Base-by-base conservation (phyloP, 805 yeast species). In the Diddensiella transvaalensis region DNA sequence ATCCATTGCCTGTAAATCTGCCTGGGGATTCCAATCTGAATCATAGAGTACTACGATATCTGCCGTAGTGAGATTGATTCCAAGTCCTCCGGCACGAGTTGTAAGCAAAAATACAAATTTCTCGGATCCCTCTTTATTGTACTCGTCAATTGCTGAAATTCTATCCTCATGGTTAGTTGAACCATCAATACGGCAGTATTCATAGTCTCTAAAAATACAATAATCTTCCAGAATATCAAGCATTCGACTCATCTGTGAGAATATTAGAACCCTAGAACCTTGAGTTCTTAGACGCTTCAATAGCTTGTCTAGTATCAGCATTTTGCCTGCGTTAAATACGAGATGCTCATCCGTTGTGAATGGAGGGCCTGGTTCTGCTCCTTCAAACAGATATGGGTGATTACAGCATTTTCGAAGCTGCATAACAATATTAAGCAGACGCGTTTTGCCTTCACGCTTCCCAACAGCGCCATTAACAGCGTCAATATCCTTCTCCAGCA, bases 321-420 rank as follows among this genome's bases (percentile, higher is more conserved):
- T 87, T 62, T 90, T 90, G 21, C 96, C 96, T 1, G 96, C 76
- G 64, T 90, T 91, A 68, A 62, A 80, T 17, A 90, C 84, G 52
- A 91, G 74, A 67, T 91, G 97, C 64, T 90, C 97, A 64, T 89
- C 97, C 1, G 95, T 90, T 1, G 97, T 90, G 62, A 76, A 91
- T 0, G 98, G 98, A 1, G 98, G 98, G 5, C 98, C 98, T 0
- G 97, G 98, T 65, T 90, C 98, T 0, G 98, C 99, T n/a, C 98
- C 97, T 63, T 91, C 97, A 62, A 93, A 93, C 44, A 91, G 70
- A 66, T 93, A 91, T 0, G 98, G 98, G 66, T 93, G 99, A 63
- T 93, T 91, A 65, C 98, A 93, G 66, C 98, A 91, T 67, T 91
- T 91, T 58, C 98, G 76, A 50, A 91, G 74, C 67, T 91, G 98